A percentile compares a stretch with the other conserved stretches of the same genome.
These are phyloP conservation scores for Grigorovia transvaalensis DNA, from an alignment of 805 yeast species.

Conservation along the genomic window DNA sequence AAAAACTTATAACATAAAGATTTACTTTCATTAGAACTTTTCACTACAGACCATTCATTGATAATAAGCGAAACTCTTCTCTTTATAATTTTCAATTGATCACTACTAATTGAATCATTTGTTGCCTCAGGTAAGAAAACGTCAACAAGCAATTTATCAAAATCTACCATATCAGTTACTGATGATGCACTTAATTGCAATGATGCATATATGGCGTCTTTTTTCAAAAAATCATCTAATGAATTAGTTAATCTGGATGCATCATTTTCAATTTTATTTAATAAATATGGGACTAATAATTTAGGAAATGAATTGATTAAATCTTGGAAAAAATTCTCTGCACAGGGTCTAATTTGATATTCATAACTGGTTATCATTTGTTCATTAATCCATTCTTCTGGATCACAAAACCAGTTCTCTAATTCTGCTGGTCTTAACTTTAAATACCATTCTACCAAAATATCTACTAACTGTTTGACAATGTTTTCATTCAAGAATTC, in stretches of 20 bases:
- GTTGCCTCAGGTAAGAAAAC: conserved; percentile 56
- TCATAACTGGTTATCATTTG: conserved; percentile 73
- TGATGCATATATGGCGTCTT: conserved; percentile 74
- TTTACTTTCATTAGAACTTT: conserved; percentile 50
- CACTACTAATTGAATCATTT: conserved; percentile 29
- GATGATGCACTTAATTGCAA: conserved; percentile 68
- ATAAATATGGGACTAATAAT: conserved; percentile 42
- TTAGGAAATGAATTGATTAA: conserved; percentile 54
- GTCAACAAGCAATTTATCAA: conserved; percentile 49
- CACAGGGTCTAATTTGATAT: conserved; percentile 74
- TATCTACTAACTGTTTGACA: conserved; percentile 48
- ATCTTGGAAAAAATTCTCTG: conserved; percentile 75
- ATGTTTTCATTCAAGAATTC: conserved; percentile 51
- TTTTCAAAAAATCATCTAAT: conserved; percentile 44
- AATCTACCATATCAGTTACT: conserved; percentile 54
- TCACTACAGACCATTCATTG: conserved; percentile 68
- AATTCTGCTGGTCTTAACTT: conserved; percentile 65
- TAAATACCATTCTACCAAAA: conserved; percentile 64
- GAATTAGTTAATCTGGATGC: conserved; percentile 25
- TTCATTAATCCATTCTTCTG: conserved; percentile 88
- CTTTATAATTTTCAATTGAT: conserved; percentile 52
- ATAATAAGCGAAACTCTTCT: conserved; percentile 71
- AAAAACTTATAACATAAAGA: conserved; percentile 50
- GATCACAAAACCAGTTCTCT: conserved; percentile 74
- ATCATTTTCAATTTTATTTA: conserved; percentile 44